phyloP scores from a whole-genome alignment of 305 asterid genomes.

The Fraxinus velutina region DNA sequence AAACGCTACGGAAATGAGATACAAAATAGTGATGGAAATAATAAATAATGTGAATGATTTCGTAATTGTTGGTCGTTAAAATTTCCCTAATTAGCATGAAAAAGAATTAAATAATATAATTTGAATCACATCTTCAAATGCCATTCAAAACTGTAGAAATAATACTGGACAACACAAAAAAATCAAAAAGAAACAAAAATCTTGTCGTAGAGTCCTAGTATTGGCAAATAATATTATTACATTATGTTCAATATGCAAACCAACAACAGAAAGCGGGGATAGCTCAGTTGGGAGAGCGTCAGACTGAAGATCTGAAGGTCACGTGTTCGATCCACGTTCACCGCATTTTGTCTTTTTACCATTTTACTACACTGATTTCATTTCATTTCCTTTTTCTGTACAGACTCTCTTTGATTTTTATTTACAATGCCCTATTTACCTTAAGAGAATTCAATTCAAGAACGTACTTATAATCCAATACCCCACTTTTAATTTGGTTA shows the following conservation, averaged over 20 bases:
- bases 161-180: not conserved
- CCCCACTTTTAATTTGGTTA: not conserved
- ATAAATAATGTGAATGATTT: not conserved
- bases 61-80: not conserved
- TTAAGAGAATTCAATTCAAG: not conserved
- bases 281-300: constrained; percentile 98
- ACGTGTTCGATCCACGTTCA: constrained; percentile 31
- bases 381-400: not conserved
- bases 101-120: not conserved
- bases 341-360: constrained; percentile 13
- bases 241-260: not conserved
- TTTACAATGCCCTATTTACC: not conserved
- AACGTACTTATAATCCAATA: not conserved
- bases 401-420: not conserved
- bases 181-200: not conserved
- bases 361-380: not conserved
- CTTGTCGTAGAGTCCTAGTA: not conserved
- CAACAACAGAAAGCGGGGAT: constrained; percentile 47
- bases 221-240: not conserved
- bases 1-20: not conserved
- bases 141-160: not conserved
- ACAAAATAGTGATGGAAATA: not conserved
- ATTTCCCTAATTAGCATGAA: not conserved
- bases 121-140: not conserved
- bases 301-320: constrained; percentile 65